Evolutionary conservation across 176 grass and related monocot genomes (phyloP).

Genomic region (Elymus sibiricus): DNA sequence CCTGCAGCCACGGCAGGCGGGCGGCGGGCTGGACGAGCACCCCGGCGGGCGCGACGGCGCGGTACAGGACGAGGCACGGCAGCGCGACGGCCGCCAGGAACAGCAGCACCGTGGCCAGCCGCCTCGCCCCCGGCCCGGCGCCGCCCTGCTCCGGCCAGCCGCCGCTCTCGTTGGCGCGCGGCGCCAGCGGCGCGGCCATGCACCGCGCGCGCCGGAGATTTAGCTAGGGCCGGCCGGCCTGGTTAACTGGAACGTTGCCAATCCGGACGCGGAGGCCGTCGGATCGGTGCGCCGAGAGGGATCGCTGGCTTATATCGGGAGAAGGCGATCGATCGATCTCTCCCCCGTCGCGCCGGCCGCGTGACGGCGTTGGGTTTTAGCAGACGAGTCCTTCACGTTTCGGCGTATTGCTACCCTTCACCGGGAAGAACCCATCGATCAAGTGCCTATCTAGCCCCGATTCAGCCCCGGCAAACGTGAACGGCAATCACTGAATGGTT

Average conservation of each 20-base stretch:
- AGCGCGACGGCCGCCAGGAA: constrained; percentile 46
- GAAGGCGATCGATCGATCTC: background rate
- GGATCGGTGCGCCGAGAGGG: background rate
- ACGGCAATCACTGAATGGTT: too few relatives aligned
- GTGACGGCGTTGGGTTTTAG: background rate
- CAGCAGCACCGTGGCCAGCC: constrained; percentile 32
- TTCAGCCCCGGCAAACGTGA: too few relatives aligned
- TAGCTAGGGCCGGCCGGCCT: background rate
- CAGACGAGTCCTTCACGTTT: background rate
- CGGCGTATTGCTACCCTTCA: background rate
- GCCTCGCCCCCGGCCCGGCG: background rate
- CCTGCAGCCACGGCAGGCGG: background rate
- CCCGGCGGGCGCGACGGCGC: constrained; percentile 17
- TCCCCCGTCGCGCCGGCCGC: background rate
- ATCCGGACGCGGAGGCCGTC: background rate
- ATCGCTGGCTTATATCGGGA: background rate
- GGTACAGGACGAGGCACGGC: constrained; percentile 43
- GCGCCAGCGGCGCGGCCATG: constrained; percentile 25
- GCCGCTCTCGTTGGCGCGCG: background rate
- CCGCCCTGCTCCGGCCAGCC: background rate
- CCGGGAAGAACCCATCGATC: too few relatives aligned
- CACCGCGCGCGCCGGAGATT: background rate
- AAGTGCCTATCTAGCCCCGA: too few relatives aligned
- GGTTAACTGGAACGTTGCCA: background rate
- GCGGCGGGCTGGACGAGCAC: background rate